Percentiles rank a stretch among this genome's conserved stretches.
Evolutionary conservation across 192 early-diverging fungal species (phyloP).

Genomic region (Coemansia sp.): DNA sequence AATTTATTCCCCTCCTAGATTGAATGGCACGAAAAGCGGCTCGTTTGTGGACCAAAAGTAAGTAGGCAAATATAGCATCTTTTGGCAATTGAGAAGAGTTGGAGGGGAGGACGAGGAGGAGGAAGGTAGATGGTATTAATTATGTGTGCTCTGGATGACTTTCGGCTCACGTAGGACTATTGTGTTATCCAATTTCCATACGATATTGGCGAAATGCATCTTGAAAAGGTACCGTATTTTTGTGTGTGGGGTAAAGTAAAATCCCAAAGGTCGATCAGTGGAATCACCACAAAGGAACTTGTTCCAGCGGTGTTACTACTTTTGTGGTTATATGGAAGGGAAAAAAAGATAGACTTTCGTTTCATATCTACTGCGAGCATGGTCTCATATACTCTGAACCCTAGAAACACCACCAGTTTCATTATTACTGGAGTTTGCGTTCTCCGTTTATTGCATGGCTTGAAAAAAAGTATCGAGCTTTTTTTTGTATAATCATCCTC

Average conservation of each 20-base stretch:
- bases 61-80: too few species aligned
- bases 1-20: slow-evolving; percentile 9
- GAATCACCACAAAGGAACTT: background rate
- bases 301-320: background rate
- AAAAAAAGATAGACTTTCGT: background rate
- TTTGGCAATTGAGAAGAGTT: too few species aligned
- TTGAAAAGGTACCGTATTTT: slow-evolving; percentile 34
- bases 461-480: background rate
- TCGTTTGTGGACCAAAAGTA: slow-evolving; percentile 22
- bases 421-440: background rate
- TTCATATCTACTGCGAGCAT: slow-evolving; percentile 2
- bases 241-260: background rate
- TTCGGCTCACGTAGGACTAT: slow-evolving; percentile 1
- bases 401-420: background rate
- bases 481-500: background rate
- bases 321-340: background rate
- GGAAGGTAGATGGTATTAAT: too few species aligned
- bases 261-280: background rate
- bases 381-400: background rate
- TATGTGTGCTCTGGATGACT: too few species aligned
- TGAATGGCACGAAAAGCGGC: slow-evolving; percentile 10
- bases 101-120: too few species aligned
- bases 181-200: slow-evolving; percentile 5
- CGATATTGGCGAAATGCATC: slow-evolving; percentile 30
- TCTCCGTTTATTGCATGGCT: background rate